Percentiles rank a stretch among this genome's conserved stretches.
Evolutionary conservation across 768 basidiomycete species (phyloP).

Genomic region (Sarcomyxa edulis): DNA sequence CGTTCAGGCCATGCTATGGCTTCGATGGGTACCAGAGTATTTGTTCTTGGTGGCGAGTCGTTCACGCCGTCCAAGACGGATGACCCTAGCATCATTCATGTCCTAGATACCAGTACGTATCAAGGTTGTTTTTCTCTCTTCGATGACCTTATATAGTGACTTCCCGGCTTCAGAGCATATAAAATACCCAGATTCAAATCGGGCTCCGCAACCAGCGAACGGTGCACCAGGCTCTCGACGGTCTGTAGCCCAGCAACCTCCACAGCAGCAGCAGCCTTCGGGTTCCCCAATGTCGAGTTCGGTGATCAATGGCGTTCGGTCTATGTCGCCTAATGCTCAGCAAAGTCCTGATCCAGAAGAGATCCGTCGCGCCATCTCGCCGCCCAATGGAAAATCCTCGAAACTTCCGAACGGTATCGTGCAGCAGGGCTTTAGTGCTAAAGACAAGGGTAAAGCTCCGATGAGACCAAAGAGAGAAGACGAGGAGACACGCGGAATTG

Average conservation of each 20-base stretch:
- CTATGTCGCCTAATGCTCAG: conserved; percentile 59
- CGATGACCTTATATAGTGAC: conserved; percentile 6
- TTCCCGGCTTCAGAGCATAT: conserved; percentile 44
- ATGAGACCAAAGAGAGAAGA: conserved; percentile 45
- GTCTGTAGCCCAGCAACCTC: conserved; percentile 27
- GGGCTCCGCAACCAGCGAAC: conserved; percentile 3
- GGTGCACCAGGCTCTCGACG: conserved; percentile 7
- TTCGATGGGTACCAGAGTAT: conserved; percentile 80
- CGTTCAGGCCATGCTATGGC: conserved; percentile 99
- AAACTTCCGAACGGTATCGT: conserved; percentile 41
- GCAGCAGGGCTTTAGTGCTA: conserved; percentile 25
- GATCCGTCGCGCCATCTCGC: conserved; percentile 63
- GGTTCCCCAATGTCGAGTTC: conserved; percentile 15
- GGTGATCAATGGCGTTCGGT: conserved; percentile 38
- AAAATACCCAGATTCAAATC: conserved; percentile 77
- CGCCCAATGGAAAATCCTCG: conserved; percentile 38
- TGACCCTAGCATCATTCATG: conserved; percentile 78
- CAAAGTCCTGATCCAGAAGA: conserved; percentile 46
- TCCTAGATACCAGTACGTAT: conserved; percentile 88
- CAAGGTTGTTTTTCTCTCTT: too few species aligned
- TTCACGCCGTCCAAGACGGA: conserved; percentile 68
- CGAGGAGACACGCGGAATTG: conserved; percentile 35
- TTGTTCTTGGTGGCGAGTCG: conserved; percentile 94
- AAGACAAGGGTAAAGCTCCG: conserved; percentile 34
- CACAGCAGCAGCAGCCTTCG: conserved; percentile 19